Percentiles rank a stretch among this genome's conserved stretches.
These are phyloP conservation scores for Trametes polyzona DNA, from an alignment of 1,284 basidiomycete genomes.

Conservation along the genomic window DNA sequence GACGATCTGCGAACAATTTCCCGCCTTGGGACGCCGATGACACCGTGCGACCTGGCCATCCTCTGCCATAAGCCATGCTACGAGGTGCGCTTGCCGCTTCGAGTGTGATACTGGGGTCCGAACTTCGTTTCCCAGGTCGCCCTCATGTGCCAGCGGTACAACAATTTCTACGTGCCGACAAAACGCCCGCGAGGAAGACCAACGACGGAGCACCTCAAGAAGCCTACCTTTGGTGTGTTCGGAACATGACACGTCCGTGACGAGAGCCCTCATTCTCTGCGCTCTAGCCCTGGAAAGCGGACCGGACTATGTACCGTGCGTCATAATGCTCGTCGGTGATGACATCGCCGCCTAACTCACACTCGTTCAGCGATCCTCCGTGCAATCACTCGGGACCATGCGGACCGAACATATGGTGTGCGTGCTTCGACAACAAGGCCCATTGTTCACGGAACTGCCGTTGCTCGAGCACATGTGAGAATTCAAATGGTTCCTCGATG, in stretches of 20 bases:
- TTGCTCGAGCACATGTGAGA: conserved; percentile 44
- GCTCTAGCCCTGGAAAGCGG: neutral
- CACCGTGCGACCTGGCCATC: conserved; percentile 47
- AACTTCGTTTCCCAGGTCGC: conserved; percentile 1
- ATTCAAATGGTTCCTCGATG: neutral
- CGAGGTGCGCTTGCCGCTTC: conserved; percentile 38
- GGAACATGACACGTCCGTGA: too few species aligned
- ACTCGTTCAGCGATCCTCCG: conserved; percentile 30
- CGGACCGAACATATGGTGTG: conserved; percentile 37
- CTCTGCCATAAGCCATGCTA: conserved; percentile 48
- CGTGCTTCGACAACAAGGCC: conserved; percentile 41
- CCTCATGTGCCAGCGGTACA: neutral
- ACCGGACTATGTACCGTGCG: conserved; percentile 17
- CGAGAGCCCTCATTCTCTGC: too few species aligned
- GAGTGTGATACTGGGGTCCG: too few species aligned
- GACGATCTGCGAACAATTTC: conserved; percentile 21
- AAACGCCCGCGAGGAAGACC: neutral
- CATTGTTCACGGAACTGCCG: conserved; percentile 46
- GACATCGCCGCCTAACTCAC: neutral
- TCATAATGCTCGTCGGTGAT: neutral
- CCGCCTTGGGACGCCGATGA: conserved; percentile 39
- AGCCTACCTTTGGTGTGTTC: neutral
- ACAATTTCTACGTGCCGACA: neutral
- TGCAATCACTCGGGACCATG: conserved; percentile 54
- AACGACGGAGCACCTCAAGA: neutral